Percentiles rank a stretch among this genome's conserved stretches.
phyloP scores from a whole-genome alignment of 106 monocot species.

The Ottelia alismoides region DNA sequence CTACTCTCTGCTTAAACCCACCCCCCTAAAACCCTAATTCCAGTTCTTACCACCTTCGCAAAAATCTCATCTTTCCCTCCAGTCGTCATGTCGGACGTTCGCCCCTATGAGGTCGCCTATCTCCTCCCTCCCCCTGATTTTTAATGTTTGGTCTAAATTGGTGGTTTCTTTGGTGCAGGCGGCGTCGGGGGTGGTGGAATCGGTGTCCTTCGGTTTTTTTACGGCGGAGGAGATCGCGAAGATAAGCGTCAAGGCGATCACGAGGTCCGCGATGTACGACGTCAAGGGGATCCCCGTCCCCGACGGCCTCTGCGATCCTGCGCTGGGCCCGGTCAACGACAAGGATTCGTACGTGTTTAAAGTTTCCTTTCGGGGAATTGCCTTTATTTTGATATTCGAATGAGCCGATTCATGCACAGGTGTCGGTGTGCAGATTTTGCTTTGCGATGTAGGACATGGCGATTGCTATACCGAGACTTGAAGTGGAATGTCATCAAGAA shows the following conservation, averaged over 20 bases:
- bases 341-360: slow-evolving; percentile 6
- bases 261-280: slow-evolving; percentile 2
- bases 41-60: too few relatives aligned
- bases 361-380: too few relatives aligned
- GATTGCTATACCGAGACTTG: too few relatives aligned
- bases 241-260: slow-evolving; percentile 16
- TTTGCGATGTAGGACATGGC: neutral
- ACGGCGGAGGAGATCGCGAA: slow-evolving; percentile 4
- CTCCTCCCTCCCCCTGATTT: neutral
- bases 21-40: too few relatives aligned
- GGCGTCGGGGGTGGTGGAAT: slow-evolving; percentile 2
- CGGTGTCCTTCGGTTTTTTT: slow-evolving; percentile 8
- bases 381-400: too few relatives aligned
- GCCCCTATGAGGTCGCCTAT: neutral
- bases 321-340: slow-evolving; percentile 13
- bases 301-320: slow-evolving; percentile 5
- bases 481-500: too few relatives aligned
- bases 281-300: slow-evolving; percentile 3
- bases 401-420: too few relatives aligned
- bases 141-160: neutral
- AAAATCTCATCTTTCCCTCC: too few relatives aligned
- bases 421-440: neutral
- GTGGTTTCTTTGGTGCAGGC: slow-evolving; percentile 4
- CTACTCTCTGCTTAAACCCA: too few relatives aligned
- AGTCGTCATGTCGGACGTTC: neutral